A percentile compares a stretch with the other conserved stretches of the same genome.
These are phyloP conservation scores for Mycena filopes DNA, from an alignment of 768 basidiomycete species.

Conservation along the genomic window DNA sequence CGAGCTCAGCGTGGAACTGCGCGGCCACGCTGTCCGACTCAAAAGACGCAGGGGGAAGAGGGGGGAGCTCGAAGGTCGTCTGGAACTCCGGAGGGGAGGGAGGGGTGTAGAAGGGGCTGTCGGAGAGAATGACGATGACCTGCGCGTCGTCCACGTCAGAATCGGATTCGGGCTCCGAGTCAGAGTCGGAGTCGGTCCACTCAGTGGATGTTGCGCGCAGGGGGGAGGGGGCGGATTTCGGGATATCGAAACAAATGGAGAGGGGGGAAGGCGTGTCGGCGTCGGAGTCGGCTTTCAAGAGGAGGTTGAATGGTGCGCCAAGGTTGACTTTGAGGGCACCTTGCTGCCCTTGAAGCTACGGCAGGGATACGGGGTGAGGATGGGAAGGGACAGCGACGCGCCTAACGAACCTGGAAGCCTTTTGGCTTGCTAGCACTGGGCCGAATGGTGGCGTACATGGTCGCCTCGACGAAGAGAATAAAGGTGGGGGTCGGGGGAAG, in stretches of 20 bases:
- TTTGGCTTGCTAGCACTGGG: slow-evolving; percentile 5
- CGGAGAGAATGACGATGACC: slow-evolving; percentile 20
- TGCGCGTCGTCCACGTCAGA: slow-evolving; percentile 19
- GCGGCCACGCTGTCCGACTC: neutral
- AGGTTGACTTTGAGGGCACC: slow-evolving; percentile 24
- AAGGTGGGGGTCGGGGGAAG: slow-evolving; percentile 4
- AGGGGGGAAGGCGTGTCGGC: slow-evolving; percentile 27
- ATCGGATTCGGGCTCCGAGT: neutral
- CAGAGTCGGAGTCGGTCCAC: slow-evolving; percentile 29
- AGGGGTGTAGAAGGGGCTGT: slow-evolving; percentile 27
- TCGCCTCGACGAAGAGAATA: slow-evolving; percentile 21
- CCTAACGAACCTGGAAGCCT: slow-evolving; percentile 12
- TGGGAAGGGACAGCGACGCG: neutral
- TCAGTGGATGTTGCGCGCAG: slow-evolving; percentile 3
- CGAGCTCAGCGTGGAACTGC: slow-evolving; percentile 23
- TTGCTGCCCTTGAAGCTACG: neutral
- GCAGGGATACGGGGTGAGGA: neutral
- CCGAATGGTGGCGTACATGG: slow-evolving; percentile 17
- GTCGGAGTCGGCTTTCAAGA: slow-evolving; percentile 26
- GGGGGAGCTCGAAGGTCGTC: slow-evolving; percentile 9
- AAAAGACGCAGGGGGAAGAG: neutral
- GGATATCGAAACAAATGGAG: slow-evolving; percentile 22
- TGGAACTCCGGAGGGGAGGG: slow-evolving; percentile 18
- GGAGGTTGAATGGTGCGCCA: slow-evolving; percentile 9
- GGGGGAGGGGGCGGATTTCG: slow-evolving; percentile 17